A percentile compares a stretch with the other conserved stretches of the same genome.
phyloP scores from a whole-genome alignment of 768 basidiomycete species.

The Bullera alba region DNA sequence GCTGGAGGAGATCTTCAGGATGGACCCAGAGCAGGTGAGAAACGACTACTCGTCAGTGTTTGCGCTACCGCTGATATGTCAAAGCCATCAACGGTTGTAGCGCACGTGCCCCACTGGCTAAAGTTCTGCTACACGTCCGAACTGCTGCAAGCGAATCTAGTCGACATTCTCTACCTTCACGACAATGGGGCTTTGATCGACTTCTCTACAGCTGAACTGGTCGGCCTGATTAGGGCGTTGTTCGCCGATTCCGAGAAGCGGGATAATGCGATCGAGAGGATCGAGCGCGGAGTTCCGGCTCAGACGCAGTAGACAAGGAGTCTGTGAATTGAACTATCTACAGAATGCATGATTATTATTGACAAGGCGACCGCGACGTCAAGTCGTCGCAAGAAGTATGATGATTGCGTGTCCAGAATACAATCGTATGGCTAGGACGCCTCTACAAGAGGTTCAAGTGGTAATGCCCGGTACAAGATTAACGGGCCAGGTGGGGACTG shows the following conservation, averaged over 20 bases:
- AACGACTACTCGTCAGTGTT: background rate
- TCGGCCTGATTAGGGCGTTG: slow-evolving; percentile 70
- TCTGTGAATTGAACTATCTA: no score
- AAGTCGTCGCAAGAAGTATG: no score
- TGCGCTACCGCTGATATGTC: slow-evolving; percentile 31
- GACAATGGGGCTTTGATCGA: slow-evolving; percentile 85
- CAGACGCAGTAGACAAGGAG: no score
- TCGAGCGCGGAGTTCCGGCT: slow-evolving; percentile 16
- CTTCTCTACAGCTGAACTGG: slow-evolving; percentile 76
- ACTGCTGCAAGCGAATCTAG: slow-evolving; percentile 85
- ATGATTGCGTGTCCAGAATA: no score
- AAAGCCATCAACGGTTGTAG: slow-evolving; percentile 65
- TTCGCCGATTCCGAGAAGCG: slow-evolving; percentile 81
- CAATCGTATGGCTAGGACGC: no score
- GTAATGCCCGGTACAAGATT: background rate
- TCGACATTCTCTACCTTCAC: slow-evolving; percentile 84
- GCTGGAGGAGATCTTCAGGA: slow-evolving; percentile 67
- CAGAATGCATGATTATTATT: no score
- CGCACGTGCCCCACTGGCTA: slow-evolving; percentile 86
- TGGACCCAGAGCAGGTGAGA: background rate
- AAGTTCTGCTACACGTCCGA: slow-evolving; percentile 93
- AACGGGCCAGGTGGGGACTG: no score
- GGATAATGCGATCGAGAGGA: slow-evolving; percentile 62
- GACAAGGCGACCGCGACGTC: no score
- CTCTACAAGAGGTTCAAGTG: no score